Percentiles rank a stretch among this genome's conserved stretches.
Evolutionary conservation across 139 green algal species (phyloP).

Genomic region (Yamagishiella unicocca): DNA sequence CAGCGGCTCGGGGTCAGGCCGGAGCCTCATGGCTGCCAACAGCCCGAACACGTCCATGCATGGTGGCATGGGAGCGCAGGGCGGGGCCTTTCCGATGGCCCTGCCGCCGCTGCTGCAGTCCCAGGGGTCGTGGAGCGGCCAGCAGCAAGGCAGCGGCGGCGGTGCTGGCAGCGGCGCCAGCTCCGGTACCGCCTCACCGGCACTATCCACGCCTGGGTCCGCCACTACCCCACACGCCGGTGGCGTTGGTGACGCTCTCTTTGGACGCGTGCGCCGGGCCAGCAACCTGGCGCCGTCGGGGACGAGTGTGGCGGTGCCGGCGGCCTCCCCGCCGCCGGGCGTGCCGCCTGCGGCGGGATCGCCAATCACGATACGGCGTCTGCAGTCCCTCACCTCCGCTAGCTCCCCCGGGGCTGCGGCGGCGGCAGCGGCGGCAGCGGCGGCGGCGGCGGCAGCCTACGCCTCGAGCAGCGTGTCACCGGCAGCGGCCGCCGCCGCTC

Average conservation of each 20-base stretch:
- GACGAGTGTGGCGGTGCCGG: background rate
- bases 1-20: too few species aligned
- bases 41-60: too few species aligned
- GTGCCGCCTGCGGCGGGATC: background rate
- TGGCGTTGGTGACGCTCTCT: background rate
- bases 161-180: background rate
- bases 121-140: background rate
- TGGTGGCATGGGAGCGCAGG: too few species aligned
- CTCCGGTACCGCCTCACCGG: background rate
- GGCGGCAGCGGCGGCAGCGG: background rate
- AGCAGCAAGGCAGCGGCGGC: background rate
- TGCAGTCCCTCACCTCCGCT: background rate
- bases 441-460: background rate
- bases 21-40: too few species aligned
- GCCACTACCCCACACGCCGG: background rate
- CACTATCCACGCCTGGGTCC: background rate
- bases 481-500: background rate
- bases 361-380: background rate
- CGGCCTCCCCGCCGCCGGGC: background rate
- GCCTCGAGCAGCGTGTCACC: too few species aligned
- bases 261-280: background rate
- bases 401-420: background rate
- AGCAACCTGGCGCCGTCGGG: slow-evolving; percentile 20
- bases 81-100: background rate
- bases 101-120: slow-evolving; percentile 28